Evolutionary conservation across 352 stramenopile species (phyloP), one percentile per base, ranked within the genome.

Genomic region (Pythium vanterpoolii): DNA sequence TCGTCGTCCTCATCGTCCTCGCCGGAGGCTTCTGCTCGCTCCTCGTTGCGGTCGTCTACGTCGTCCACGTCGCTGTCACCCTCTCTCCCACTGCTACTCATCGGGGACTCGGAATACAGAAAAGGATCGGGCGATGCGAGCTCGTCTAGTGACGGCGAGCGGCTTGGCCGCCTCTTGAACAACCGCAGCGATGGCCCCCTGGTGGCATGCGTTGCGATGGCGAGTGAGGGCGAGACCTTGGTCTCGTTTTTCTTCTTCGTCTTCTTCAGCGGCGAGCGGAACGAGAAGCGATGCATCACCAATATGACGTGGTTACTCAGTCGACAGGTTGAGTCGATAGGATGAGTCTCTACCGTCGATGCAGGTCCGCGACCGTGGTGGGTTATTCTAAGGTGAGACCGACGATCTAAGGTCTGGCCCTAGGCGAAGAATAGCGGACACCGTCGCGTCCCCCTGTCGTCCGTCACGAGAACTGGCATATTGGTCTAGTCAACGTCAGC

Each of bases 241-340:
- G 43, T 50, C 26, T 28, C 39, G 18, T 40, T n/a, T 16, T 13
- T n/a, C 21, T 23, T n/a, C 42, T 33, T 47, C 11, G 21, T 38
- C 30, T 38, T 51, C 59, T 44, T 48, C 0, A 23, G n/a, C 5
- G 51, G 26, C 6, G 51, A 26, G 6, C 60, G 45, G 39, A 68
- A 59, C 26, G 52, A 62, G 46, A 68, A 62, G 39, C 60, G 45
- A 21, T 38, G 46, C 52, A 62, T 68, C n/a, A n/a, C n/a, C n/a
- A n/a, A n/a, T n/a, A n/a, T n/a, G n/a, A n/a, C n/a, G n/a, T n/a
- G n/a, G n/a, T n/a, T n/a, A n/a, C n/a, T n/a, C n/a, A n/a, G n/a
- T n/a, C n/a, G n/a, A n/a, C n/a, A 14, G 27, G 24, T 49, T 27
- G 24, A 24, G 6, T 27, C 24, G 9, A 14, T 23, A 28, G 44